Conservation (phyloP, 352 stramenopile genomes). For the Pythium insidiosum region DNA sequence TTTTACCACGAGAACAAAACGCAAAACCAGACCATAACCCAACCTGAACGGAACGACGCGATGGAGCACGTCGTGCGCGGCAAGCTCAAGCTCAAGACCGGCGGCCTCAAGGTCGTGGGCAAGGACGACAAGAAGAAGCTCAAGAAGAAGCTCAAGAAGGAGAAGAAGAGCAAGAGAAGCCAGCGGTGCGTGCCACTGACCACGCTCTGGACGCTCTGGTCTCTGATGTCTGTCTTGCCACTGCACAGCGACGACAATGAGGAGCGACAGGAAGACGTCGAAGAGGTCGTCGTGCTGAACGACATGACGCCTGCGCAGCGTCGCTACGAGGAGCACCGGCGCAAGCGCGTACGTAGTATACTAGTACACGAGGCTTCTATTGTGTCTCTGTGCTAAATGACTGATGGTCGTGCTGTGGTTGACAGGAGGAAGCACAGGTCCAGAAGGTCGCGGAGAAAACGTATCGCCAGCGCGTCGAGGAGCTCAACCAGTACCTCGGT, state of each 20-base stretch:
- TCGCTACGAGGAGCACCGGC: constrained; percentile 67
- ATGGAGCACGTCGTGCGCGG: constrained; percentile 81
- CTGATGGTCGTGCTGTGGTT: neutral
- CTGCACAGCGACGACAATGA: neutral
- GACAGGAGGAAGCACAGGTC: constrained; percentile 80
- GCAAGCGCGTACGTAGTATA: constrained; percentile 73
- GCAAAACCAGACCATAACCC: neutral
- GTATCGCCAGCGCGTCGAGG: constrained; percentile 91
- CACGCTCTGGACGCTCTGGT: too few relatives aligned
- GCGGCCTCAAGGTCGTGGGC: constrained; percentile 50
- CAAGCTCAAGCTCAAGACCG: constrained; percentile 78
- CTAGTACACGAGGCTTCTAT: neutral
- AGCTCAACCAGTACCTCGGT: constrained; percentile 95
- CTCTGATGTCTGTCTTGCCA: too few relatives aligned
- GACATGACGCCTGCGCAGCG: constrained; percentile 72
- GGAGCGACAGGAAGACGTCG: constrained; percentile 8
- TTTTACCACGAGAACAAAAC: too few relatives aligned
- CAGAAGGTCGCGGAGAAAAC: constrained; percentile 82
- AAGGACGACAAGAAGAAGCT: constrained; percentile 50
- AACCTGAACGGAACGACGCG: too few relatives aligned
- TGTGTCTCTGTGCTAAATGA: neutral
- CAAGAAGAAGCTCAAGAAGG: constrained; percentile 36
- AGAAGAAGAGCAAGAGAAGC: constrained; percentile 14
- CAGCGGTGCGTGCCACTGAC: too few relatives aligned
- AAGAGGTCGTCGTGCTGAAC: constrained; percentile 22